These are phyloP conservation scores for Saccharomyces kudriavzevii DNA, from an alignment of 805 yeast species.

Conservation along the genomic window DNA sequence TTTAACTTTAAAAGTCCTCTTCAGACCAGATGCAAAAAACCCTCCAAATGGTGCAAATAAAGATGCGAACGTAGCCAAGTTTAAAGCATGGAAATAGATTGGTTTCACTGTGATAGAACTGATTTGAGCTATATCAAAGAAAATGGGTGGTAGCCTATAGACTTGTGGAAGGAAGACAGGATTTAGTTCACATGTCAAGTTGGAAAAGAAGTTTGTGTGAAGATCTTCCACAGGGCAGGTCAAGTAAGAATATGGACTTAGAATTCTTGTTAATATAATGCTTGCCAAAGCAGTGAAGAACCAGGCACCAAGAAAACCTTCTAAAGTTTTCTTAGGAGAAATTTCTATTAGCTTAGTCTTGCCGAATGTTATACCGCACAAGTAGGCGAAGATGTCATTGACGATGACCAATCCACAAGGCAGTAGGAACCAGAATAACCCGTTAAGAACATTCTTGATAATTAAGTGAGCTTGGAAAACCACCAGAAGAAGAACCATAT, in stretches of 20 bases:
- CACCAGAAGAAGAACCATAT: constrained; percentile 82
- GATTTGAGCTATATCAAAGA: constrained; percentile 42
- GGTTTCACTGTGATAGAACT: constrained; percentile 65
- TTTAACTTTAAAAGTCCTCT: constrained; percentile 91
- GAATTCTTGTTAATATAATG: constrained; percentile 51
- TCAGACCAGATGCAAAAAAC: constrained; percentile 94
- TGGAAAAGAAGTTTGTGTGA: constrained; percentile 50
- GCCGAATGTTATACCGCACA: constrained; percentile 96
- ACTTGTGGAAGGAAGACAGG: constrained; percentile 82
- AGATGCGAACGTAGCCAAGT: constrained; percentile 89
- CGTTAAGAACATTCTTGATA: constrained; percentile 79
- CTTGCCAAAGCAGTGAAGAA: constrained; percentile 77
- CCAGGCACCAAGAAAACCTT: constrained; percentile 98
- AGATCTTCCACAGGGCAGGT: constrained; percentile 79
- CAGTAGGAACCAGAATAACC: constrained; percentile 87
- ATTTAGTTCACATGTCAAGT: constrained; percentile 69
- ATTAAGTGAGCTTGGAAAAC: constrained; percentile 92
- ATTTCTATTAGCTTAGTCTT: constrained; percentile 84
- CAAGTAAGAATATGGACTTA: constrained; percentile 62
- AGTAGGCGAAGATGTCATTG: constrained; percentile 91
- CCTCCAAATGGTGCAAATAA: constrained; percentile 98
- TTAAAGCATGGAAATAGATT: constrained; percentile 79
- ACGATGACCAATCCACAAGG: constrained; percentile 89
- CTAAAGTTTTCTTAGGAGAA: constrained; percentile 95
- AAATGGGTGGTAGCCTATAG: constrained; percentile 62